A percentile compares a stretch with the other conserved stretches of the same genome.
Conservation (phyloP, 176 grass and related monocot genomes). For the Triticum dicoccoides region DNA sequence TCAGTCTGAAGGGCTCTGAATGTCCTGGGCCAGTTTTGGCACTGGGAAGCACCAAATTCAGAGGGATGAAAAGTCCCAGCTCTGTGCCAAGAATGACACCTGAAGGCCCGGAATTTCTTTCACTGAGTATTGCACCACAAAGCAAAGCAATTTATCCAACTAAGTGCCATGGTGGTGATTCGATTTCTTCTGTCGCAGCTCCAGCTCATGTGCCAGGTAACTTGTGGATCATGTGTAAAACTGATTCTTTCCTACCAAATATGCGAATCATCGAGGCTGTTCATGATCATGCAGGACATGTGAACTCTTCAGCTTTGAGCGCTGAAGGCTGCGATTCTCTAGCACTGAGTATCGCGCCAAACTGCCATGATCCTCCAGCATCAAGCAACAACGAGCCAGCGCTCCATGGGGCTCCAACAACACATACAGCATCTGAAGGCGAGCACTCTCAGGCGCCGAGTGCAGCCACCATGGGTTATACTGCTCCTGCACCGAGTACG, state of each 20-base stretch:
- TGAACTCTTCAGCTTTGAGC: neutral
- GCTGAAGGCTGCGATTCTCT: slow-evolving; percentile 7
- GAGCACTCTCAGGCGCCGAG: neutral
- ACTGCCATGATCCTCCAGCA: slow-evolving; percentile 17
- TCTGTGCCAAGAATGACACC: slow-evolving; percentile 18
- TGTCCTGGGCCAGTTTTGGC: slow-evolving; percentile 40
- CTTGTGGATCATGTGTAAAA: neutral
- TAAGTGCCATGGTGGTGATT: neutral
- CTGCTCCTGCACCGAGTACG: slow-evolving; percentile 16
- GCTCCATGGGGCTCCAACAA: neutral
- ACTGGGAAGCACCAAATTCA: slow-evolving; percentile 29
- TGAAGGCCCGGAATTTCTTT: slow-evolving; percentile 38
- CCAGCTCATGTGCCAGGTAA: slow-evolving; percentile 18
- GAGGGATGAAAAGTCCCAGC: neutral
- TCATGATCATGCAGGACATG: slow-evolving; percentile 3
- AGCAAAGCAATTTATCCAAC: neutral
- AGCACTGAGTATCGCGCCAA: slow-evolving; percentile 11
- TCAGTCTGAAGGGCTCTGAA: slow-evolving; percentile 8
- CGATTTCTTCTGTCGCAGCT: neutral
- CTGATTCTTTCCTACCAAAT: neutral
- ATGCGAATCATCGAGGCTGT: neutral
- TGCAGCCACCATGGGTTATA: neutral
- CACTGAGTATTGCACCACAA: slow-evolving; percentile 29
- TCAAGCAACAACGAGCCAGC: slow-evolving; percentile 21
- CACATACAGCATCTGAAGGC: neutral